Evolutionary conservation across 352 stramenopile species (phyloP), one percentile per base, ranked within the genome.

Genomic region (Discostella stelligera): DNA sequence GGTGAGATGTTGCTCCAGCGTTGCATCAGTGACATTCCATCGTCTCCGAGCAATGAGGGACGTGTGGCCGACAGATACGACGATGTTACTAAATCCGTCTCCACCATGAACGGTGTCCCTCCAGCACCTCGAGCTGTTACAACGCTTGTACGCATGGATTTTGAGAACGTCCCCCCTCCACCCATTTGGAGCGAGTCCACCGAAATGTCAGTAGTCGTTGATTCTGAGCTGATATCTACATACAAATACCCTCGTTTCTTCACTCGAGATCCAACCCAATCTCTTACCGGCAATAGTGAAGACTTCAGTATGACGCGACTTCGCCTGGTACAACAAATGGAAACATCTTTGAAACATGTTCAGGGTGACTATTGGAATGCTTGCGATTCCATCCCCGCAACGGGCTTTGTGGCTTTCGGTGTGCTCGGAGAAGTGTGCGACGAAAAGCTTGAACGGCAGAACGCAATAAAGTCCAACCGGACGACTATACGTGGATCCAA

Each of bases 161-260:
- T 65, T 23, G 32, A 65, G 56, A 53, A 52, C 37, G 56, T 32
- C 30, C 32, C 32, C 50, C 32, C 18, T 53, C 56, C 56, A n/a
- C 30, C 56, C 0, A 16, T 65, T 32, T 65, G 56, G 56, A 25
- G n/a, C 27, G n/a, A 63, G 14, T 46, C 39, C 21, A 49, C 32
- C 14, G 37, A 44, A 56, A 30, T 2, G 0, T 44, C 37, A 10
- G 0, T 11, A 27, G 13, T 30, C 0, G 9, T 74, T 30, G 39
- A 80, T 62, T 23, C 58, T 10, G 71, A 79, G 52, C 50, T 79
- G 21, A 55, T 50, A 37, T 60, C 20, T 13, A 79, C 63, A 7
- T 80, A 80, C 27, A 13, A 63, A 48, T 80, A 56, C 18, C 72
- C 72, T 16, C 50, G 72, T 39, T 58, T 80, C 11, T 74, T 54